These are phyloP conservation scores for Solanum hybrid DNA, from an alignment of 305 asterid genomes.

Conservation along the genomic window DNA sequence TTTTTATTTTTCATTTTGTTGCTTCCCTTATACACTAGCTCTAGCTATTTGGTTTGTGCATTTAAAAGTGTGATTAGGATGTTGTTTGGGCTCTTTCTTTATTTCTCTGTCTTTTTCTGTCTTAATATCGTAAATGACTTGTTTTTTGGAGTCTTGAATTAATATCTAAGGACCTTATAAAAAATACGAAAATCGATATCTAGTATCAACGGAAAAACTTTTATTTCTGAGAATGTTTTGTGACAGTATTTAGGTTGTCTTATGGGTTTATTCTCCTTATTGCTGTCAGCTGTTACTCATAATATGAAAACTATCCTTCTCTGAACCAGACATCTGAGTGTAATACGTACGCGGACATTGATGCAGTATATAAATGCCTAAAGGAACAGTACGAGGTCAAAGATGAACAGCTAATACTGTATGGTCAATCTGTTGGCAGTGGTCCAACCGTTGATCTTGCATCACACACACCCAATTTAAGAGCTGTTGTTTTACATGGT, in stretches of 20 bases:
- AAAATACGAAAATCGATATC: not conserved
- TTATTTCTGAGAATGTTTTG: not conserved
- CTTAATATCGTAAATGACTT: not conserved
- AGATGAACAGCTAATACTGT: slow-evolving; percentile 82
- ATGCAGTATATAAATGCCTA: slow-evolving; percentile 93
- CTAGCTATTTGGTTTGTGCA: not conserved
- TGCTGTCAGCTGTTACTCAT: not conserved
- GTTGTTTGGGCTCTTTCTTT: not conserved
- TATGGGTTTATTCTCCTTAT: not conserved
- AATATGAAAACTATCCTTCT: slow-evolving; percentile 16
- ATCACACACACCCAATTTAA: slow-evolving; percentile 65
- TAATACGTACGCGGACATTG: slow-evolving; percentile 95
- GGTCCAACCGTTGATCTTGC: slow-evolving; percentile 97
- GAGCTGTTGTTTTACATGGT: slow-evolving; percentile 97
- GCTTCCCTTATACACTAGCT: not conserved
- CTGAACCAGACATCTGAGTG: slow-evolving; percentile 94
- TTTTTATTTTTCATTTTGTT: not conserved
- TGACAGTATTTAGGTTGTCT: not conserved
- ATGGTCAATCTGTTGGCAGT: slow-evolving; percentile 97
- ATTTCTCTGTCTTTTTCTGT: not conserved
- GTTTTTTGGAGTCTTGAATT: not conserved
- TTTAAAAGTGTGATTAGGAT: not conserved
- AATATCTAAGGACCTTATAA: not conserved
- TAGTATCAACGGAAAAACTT: not conserved
- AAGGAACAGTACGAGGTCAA: slow-evolving; percentile 83